Evolutionary conservation across 2,329 filamentous ascomycete genomes (phyloP).

Genomic region (Pestalotiopsis sp.): DNA sequence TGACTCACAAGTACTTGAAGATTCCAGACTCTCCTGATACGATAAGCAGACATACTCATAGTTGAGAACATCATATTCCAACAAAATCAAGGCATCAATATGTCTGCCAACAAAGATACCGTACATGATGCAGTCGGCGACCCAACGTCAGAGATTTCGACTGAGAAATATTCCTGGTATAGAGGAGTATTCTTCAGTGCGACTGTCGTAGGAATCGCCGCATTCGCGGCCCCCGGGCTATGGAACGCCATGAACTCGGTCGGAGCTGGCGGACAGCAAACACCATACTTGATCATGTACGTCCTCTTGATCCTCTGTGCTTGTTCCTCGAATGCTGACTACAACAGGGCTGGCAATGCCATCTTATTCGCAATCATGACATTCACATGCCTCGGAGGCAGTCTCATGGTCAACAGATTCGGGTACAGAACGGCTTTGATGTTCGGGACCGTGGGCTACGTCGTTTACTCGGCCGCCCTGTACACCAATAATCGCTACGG

Average conservation of each 20-base stretch:
- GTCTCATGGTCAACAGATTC: constrained; percentile 12
- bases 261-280: constrained; percentile 31
- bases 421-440: constrained; percentile 28
- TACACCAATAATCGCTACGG: constrained; percentile 48
- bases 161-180: constrained; percentile 22
- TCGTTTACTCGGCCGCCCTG: constrained; percentile 43
- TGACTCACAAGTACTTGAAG: too few species aligned
- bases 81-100: background rate
- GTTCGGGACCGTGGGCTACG: constrained; percentile 45
- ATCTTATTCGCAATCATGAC: constrained; percentile 14
- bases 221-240: constrained; percentile 30
- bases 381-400: constrained; percentile 11
- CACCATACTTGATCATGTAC: constrained; percentile 31
- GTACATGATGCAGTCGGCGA: background rate
- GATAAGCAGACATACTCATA: too few species aligned
- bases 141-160: background rate
- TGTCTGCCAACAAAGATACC: background rate
- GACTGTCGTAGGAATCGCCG: constrained; percentile 26
- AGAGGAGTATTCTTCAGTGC: constrained; percentile 31
- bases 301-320: background rate
- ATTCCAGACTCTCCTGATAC: too few species aligned
- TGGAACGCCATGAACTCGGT: constrained; percentile 35
- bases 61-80: background rate
- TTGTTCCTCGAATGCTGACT: background rate
- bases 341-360: constrained; percentile 13